These are phyloP conservation scores for Marasmius tenuissimus DNA, from an alignment of 1,284 basidiomycete species.

Conservation along the genomic window DNA sequence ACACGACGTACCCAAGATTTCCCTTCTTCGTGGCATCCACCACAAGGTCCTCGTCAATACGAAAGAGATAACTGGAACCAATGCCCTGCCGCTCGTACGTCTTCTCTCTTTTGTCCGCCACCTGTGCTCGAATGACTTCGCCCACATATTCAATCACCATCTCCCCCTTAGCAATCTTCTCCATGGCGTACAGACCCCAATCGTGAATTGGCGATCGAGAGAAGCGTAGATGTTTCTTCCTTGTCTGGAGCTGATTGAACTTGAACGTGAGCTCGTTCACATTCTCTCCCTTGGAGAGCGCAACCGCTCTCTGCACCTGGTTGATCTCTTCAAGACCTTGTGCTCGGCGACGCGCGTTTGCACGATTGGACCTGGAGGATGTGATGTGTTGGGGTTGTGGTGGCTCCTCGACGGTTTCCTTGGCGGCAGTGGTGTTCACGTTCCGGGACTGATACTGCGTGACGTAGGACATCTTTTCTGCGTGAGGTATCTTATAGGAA, in stretches of 20 bases:
- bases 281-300: constrained; percentile 71
- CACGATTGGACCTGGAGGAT: constrained; percentile 89
- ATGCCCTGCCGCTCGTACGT: constrained; percentile 95
- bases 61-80: constrained; percentile 92
- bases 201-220: constrained; percentile 96
- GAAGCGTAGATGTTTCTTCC: constrained; percentile 98
- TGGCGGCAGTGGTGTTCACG: constrained; percentile 35
- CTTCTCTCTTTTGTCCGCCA: constrained; percentile 97
- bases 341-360: constrained; percentile 90
- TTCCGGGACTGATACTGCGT: constrained; percentile 72
- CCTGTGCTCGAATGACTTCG: constrained; percentile 92
- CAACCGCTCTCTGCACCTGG: constrained; percentile 73
- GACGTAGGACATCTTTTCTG: constrained; percentile 89
- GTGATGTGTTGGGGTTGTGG: constrained; percentile 55
- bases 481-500: constrained; percentile 90
- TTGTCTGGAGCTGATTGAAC: constrained; percentile 97
- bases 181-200: constrained; percentile 96
- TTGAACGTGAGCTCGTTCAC: constrained; percentile 72
- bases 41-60: constrained; percentile 89
- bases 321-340: constrained; percentile 97
- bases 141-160: constrained; percentile 99
- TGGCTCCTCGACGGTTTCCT: constrained; percentile 40
- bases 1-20: constrained; percentile 81
- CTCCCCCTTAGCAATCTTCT: constrained; percentile 90
- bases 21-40: constrained; percentile 99